A percentile compares a stretch with the other conserved stretches of the same genome.
Evolutionary conservation across 768 basidiomycete species (phyloP).

Genomic region (Gautieria morchelliformis): DNA sequence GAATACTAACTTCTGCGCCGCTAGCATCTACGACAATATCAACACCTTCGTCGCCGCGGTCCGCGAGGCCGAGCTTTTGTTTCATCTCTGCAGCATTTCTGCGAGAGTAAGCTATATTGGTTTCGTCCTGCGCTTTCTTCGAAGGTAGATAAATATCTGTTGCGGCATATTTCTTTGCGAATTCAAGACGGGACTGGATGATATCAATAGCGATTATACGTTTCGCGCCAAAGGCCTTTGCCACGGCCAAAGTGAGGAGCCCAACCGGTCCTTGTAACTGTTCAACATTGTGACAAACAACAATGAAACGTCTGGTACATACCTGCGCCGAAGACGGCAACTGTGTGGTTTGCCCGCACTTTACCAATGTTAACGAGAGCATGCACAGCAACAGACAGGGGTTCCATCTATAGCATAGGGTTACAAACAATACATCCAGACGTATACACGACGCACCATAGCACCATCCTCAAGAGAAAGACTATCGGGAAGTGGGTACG

Average conservation of each 20-base stretch:
- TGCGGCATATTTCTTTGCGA: constrained; percentile 79
- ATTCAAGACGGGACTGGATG: constrained; percentile 64
- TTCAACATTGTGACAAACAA: too few relatives aligned
- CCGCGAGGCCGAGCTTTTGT: constrained; percentile 52
- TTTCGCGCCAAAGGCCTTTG: constrained; percentile 82
- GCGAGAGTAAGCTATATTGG: constrained; percentile 57
- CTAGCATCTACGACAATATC: constrained; percentile 89
- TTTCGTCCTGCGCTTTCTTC: constrained; percentile 51
- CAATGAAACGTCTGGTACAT: not conserved
- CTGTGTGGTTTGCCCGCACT: constrained; percentile 63
- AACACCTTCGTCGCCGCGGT: constrained; percentile 59
- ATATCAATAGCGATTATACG: constrained; percentile 83
- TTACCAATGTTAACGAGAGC: constrained; percentile 70
- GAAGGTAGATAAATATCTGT: constrained; percentile 66
- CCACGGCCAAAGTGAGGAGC: constrained; percentile 88
- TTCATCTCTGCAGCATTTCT: constrained; percentile 63
- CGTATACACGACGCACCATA: constrained; percentile 45
- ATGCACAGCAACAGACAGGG: constrained; percentile 87
- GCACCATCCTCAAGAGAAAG: constrained; percentile 91
- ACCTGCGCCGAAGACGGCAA: constrained; percentile 70
- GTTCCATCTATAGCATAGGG: constrained; percentile 64
- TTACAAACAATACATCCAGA: not conserved
- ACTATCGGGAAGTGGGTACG: constrained; percentile 72
- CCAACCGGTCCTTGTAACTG: constrained; percentile 65
- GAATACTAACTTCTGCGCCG: constrained; percentile 87